phyloP scores from a whole-genome alignment of 2,329 filamentous ascomycete genomes.

The Pyricularia pennisetigena region DNA sequence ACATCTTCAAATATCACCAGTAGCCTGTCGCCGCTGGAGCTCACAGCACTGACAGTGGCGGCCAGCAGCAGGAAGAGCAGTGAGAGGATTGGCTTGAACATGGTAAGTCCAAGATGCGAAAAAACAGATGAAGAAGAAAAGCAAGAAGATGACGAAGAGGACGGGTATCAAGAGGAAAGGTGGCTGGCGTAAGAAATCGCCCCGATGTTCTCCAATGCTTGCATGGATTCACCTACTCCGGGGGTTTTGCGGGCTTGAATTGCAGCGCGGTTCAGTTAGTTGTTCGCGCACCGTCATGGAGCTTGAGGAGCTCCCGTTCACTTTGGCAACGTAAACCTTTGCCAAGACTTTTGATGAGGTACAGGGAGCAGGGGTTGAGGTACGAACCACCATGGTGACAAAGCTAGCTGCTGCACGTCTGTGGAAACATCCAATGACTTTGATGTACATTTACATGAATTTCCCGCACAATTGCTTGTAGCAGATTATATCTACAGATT shows the following conservation, averaged over 20 bases:
- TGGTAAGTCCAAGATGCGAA: background rate
- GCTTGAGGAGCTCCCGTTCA: background rate
- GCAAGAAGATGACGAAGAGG: slow-evolving; percentile 8
- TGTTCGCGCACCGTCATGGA: background rate
- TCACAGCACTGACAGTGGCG: slow-evolving; percentile 63
- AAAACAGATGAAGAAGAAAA: slow-evolving; percentile 3
- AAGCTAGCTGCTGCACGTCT: background rate
- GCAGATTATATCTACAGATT: too few species aligned
- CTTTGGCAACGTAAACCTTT: slow-evolving; percentile 23
- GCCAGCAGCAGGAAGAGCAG: slow-evolving; percentile 58
- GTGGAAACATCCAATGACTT: background rate
- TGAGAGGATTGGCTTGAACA: slow-evolving; percentile 37
- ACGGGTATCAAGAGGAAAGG: background rate
- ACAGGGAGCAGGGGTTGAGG: slow-evolving; percentile 5
- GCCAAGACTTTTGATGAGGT: slow-evolving; percentile 15
- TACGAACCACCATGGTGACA: background rate
- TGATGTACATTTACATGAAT: background rate
- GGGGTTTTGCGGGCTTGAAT: background rate
- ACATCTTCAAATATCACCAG: slow-evolving; percentile 80
- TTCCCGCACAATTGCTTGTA: background rate
- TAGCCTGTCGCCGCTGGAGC: slow-evolving; percentile 68
- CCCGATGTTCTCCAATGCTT: background rate
- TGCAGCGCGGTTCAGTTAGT: background rate
- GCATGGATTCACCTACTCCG: background rate
- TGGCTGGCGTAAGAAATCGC: background rate